These are phyloP conservation scores for Dunaliella primolecta DNA, from an alignment of 139 green algal genomes.

Conservation along the genomic window DNA sequence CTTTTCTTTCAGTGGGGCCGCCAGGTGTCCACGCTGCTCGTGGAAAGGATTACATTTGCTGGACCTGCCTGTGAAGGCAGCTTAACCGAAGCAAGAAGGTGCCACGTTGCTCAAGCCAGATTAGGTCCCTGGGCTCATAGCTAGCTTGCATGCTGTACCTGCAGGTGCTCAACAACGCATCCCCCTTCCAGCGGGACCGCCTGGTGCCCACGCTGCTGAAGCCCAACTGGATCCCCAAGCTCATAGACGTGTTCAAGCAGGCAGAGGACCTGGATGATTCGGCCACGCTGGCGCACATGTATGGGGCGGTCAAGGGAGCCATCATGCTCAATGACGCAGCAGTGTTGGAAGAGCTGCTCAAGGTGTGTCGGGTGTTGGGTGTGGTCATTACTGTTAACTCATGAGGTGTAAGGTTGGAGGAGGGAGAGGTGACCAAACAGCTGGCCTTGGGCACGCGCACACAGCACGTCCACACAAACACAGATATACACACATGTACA, in stretches of 20 bases:
- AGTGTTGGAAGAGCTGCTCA: conserved; percentile 83
- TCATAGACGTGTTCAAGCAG: conserved; percentile 87
- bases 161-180: conserved; percentile 59
- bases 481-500: too few relatives aligned
- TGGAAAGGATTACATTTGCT: too few relatives aligned
- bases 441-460: too few relatives aligned
- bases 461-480: too few relatives aligned
- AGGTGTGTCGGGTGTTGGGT: conserved; percentile 13
- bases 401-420: too few relatives aligned
- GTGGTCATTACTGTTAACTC: too few relatives aligned
- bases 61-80: too few relatives aligned
- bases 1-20: conserved; percentile 72
- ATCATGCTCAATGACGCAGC: conserved; percentile 92
- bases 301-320: conserved; percentile 63
- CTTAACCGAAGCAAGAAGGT: too few relatives aligned
- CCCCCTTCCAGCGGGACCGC: conserved; percentile 71
- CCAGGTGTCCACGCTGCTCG: conserved; percentile 66
- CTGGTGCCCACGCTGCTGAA: conserved; percentile 64
- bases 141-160: too few relatives aligned
- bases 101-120: conserved; percentile 34
- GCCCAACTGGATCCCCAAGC: conserved; percentile 56
- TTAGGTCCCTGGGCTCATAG: conserved; percentile 75
- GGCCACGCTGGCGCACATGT: conserved; percentile 68
- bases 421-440: too few relatives aligned
- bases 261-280: conserved; percentile 93